A percentile compares a stretch with the other conserved stretches of the same genome.
These are phyloP conservation scores for Corrigiola litoralis DNA, from an alignment of 179 eudicot genomes.

Conservation along the genomic window DNA sequence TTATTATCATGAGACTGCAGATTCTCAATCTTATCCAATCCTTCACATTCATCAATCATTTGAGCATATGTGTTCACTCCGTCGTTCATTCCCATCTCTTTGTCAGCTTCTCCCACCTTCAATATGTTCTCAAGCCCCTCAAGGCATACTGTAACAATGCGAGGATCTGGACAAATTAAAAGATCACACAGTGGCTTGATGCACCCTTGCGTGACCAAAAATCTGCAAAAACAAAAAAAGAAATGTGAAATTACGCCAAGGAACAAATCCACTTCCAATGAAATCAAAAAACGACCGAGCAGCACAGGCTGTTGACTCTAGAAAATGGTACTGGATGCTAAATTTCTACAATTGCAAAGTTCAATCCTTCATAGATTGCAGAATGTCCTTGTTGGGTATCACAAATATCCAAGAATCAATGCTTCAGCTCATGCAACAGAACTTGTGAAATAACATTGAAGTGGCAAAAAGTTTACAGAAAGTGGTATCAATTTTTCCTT, in stretches of 20 bases:
- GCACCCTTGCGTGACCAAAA: slow-evolving; percentile 71
- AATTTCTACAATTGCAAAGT: too few relatives aligned
- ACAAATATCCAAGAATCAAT: too few relatives aligned
- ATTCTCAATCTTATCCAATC: slow-evolving; percentile 80
- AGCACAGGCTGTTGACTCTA: not conserved
- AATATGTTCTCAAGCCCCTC: slow-evolving; percentile 90
- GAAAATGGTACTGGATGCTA: too few relatives aligned
- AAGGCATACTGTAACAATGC: slow-evolving; percentile 83
- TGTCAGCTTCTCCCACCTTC: slow-evolving; percentile 86
- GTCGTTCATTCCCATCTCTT: slow-evolving; percentile 54
- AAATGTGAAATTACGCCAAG: not conserved
- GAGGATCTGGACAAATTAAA: slow-evolving; percentile 77
- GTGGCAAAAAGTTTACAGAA: too few relatives aligned
- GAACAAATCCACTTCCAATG: not conserved
- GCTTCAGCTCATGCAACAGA: too few relatives aligned
- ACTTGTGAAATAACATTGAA: too few relatives aligned
- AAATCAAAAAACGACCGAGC: not conserved
- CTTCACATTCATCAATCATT: slow-evolving; percentile 80
- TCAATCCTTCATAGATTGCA: too few relatives aligned
- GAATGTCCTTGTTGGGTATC: too few relatives aligned
- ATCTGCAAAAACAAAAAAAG: slow-evolving; percentile 40
- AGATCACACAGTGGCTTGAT: slow-evolving; percentile 88
- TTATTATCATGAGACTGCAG: slow-evolving; percentile 78
- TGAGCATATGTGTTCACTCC: slow-evolving; percentile 73
- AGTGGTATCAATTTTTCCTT: too few relatives aligned